Evolutionary conservation across 805 yeast genomes (phyloP), one percentile per base, ranked within the genome.

Genomic region (Myxozyma vanderwaltii): DNA sequence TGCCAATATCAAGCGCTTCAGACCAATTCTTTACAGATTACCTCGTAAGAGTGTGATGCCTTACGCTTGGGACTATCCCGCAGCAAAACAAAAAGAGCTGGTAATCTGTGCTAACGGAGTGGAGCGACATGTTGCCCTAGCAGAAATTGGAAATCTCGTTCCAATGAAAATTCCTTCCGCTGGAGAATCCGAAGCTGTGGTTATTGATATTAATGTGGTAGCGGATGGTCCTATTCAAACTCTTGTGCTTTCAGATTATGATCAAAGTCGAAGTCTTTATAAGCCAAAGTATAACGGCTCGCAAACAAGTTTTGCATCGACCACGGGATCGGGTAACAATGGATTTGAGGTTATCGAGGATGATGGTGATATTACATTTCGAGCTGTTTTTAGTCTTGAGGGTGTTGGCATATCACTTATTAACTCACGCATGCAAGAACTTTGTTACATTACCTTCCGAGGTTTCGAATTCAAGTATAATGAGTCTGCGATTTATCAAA

Each of bases 201-300:
- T 74, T 0, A 85, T 88, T 57, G 97, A 91, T 67, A 76, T 95
- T 67, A 89, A 91, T 69, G 97, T 94, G 17, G 86, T 90, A 43
- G 98, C 97, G 0, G 98, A 94, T 76, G 99, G 98, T 0, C 96
- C 97, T 0, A 85, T 91, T 0, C 97, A 90, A 73, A 86, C 96
- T 0, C 79, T 94, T 63, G 86, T 90, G 3, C 86, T 94, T 2
- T 82, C 96, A 0, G 85, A 88, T 56, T 89, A 89, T 69, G 94
- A 89, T 67, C 86, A 91, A 5, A 81, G 85, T 1, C 79, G 82
- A 4, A 88, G 96, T 71, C 73, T 89, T 70, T 90, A 90, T 71
- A 88, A 87, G 69, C 69, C 85, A 51, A 61, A 57, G n/a, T 51
- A 35, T 36, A 64, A 62, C 31, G 43, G 61, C 15, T 64, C 71